phyloP scores from a whole-genome alignment of 2,329 filamentous ascomycete genomes.

The Ophiostoma sp. region DNA sequence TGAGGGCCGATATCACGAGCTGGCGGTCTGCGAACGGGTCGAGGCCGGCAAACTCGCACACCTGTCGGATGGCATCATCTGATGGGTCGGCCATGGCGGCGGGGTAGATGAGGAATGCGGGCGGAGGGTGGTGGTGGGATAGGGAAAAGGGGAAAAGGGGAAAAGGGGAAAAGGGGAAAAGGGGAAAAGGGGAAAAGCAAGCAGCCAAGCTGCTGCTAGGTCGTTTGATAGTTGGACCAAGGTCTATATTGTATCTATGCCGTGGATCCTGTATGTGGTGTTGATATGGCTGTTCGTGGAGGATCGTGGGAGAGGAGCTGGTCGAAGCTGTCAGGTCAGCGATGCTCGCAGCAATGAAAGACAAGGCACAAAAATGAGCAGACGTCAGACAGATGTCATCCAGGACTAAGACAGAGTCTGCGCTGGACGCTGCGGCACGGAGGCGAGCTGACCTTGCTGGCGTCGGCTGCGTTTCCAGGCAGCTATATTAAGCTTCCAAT shows the following conservation, averaged over 20 bases:
- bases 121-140: not conserved
- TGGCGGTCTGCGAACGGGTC: conserved; percentile 35
- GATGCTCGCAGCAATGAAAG: not conserved
- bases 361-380: not conserved
- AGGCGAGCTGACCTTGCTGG: conserved; percentile 1
- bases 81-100: conserved; percentile 32
- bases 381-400: too few relatives aligned
- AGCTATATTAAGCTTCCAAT: not conserved
- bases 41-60: conserved; percentile 41
- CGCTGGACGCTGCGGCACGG: not conserved
- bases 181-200: not conserved
- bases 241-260: too few relatives aligned
- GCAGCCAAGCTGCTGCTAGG: not conserved
- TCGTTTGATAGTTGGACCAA: too few relatives aligned
- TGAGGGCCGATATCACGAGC: conserved; percentile 40
- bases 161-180: not conserved
- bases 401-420: too few relatives aligned
- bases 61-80: conserved; percentile 34
- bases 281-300: too few relatives aligned
- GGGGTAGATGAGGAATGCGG: not conserved
- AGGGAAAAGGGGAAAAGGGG: not conserved
- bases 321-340: conserved; percentile 1
- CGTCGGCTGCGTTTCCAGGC: conserved; percentile 1
- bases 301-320: not conserved
- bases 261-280: too few relatives aligned